Evolutionary conservation across 768 basidiomycete genomes (phyloP), one percentile per base, ranked within the genome.

Genomic region (Lyophyllum atratum): DNA sequence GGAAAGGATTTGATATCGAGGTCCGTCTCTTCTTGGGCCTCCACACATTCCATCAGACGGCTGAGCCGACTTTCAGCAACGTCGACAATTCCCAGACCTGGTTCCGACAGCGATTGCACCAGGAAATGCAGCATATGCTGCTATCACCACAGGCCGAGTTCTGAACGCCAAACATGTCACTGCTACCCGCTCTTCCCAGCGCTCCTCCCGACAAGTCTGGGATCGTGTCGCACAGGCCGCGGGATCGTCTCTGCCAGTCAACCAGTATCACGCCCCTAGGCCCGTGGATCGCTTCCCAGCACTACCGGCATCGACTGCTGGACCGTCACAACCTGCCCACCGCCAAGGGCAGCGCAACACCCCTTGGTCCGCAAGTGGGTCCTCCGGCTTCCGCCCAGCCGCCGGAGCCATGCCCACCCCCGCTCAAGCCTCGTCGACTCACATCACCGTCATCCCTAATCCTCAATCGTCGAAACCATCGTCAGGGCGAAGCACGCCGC

Each of bases 151-250:
- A 24, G 93, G 93, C 5, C 86, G 91, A 3, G 88, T 93, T 31
- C 77, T 97, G 54, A 92, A 90, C 63, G 91, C 88, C 33, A 94
- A 95, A 68, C 83, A 92, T 56, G 82, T 84, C 1, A 90, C 90
- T 0, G 77, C 83, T 1, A 74, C 83, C 0, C 80, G 84, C 9
- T 80, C 84, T 1, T 80, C 83, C 11, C 75, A 79, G 26, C 77
- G 79, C 58, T 77, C 84, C 2, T 85, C 88, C 2, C 78, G 87
- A 49, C 83, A 87, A 58, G 81, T 96, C 0, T 93, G 84, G 86
- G 92, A 94, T 60, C 86, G 94, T 15, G 93, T 96, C 24, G 94
- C 92, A 7, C 84, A 83, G 58, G 94, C 92, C 0, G 95, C 93
- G 9, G 70, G 75, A 22, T 73, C 77, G 44, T 78, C 76, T 15